phyloP scores from a whole-genome alignment of 2,329 filamentous ascomycete genomes.

The Magnaporthiopsis poae region DNA sequence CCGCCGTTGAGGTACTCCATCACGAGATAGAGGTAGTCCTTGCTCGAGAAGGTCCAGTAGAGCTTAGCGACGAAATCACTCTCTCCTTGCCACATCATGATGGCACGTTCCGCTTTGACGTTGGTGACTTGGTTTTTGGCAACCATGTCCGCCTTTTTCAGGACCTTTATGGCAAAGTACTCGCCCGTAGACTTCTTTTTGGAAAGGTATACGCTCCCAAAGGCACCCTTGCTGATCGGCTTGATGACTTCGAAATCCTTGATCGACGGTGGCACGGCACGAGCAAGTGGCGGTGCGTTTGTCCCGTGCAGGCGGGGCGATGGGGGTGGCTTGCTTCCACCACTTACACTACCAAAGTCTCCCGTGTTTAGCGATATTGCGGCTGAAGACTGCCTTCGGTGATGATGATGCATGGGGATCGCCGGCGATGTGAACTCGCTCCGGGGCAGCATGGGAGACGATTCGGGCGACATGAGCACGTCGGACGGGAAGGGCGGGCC shows the following conservation, averaged over 20 bases:
- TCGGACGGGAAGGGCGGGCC: slow-evolving; percentile 50
- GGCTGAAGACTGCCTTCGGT: slow-evolving; percentile 83
- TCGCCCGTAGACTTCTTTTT: slow-evolving; percentile 98
- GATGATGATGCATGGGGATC: slow-evolving; percentile 56
- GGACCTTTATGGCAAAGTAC: slow-evolving; percentile 95
- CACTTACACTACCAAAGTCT: slow-evolving; percentile 31
- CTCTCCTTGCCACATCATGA: slow-evolving; percentile 99
- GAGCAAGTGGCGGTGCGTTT: slow-evolving; percentile 69
- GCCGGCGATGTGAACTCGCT: slow-evolving; percentile 69
- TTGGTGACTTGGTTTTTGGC: slow-evolving; percentile 99
- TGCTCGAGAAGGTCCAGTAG: slow-evolving; percentile 99
- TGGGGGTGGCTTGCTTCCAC: slow-evolving; percentile 55
- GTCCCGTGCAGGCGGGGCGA: slow-evolving; percentile 75
- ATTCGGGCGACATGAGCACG: slow-evolving; percentile 69
- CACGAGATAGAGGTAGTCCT: slow-evolving; percentile 94
- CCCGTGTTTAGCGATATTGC: slow-evolving; percentile 52
- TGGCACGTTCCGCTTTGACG: slow-evolving; percentile 93
- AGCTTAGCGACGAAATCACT: slow-evolving; percentile 98
- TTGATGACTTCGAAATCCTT: slow-evolving; percentile 99
- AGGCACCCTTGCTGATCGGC: slow-evolving; percentile 96
- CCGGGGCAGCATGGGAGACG: slow-evolving; percentile 74
- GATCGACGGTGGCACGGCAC: slow-evolving; percentile 86
- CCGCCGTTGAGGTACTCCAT: slow-evolving; percentile 99
- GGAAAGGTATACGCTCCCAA: slow-evolving; percentile 92
- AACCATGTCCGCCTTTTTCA: slow-evolving; percentile 99